Base-by-base conservation (phyloP, 768 basidiomycete species). In the Mycena belliarum region DNA sequence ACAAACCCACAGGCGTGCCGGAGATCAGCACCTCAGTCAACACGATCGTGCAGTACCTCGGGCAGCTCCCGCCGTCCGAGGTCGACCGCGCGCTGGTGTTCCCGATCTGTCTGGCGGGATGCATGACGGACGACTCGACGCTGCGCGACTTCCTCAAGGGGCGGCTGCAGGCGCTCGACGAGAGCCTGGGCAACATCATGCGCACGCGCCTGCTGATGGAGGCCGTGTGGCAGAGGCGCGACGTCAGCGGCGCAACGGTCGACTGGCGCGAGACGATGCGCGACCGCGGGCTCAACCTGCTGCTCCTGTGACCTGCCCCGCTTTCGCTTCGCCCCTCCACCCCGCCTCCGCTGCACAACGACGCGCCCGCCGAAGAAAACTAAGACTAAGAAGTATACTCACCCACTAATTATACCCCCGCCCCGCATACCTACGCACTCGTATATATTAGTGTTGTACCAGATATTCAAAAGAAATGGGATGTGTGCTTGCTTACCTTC, bases 51-150 rank as follows among this genome's bases (percentile, higher is more conserved):
- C 80, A 80, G 43, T 72, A 79, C 21, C 68, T 91, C 52, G 73
- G 76, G 55, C 79, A 80, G 62, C 68, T 91, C 50, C 80, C 79
- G 25, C 71, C 82, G 40, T 84, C 85, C 16, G 76, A 82, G 55
- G 70, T 83, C 41, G 91, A 93, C 69, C 82, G 88, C 55, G 78
- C 82, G 9, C 70, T 91, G 40, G 75, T 89, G 21, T 87, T 91
- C 71, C 89, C 91, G 26, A 79, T 90, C 53, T 87, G 84, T 68
- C 75, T 93, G 40, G 84, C 86, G 28, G 91, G 87, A 6, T 84
- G 84, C 69, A 79, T 92, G 80, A 82, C 88, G 43, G 85, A 89
- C 69, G 83, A 87, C 68, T 81, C 77, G 18, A 73, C 70, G 38
- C 76, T 76, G 47, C 78, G 85, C 33, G 83, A 85, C 49, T 79